phyloP scores from a whole-genome alignment of 1,284 basidiomycete genomes.

The Blastosporella zonata region DNA sequence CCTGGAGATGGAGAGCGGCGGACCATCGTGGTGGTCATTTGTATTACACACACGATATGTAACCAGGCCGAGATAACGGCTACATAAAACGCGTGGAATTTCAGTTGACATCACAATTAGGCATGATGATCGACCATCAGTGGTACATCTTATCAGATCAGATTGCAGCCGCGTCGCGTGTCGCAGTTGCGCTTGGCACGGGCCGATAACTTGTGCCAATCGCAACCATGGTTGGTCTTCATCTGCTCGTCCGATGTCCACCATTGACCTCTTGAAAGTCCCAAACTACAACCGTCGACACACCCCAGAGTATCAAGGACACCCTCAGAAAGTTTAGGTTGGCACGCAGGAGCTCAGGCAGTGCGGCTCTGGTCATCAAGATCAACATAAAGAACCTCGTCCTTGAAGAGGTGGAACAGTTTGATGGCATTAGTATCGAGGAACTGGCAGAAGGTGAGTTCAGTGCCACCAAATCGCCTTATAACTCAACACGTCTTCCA shows the following conservation, averaged over 20 bases:
- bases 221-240: slow-evolving; percentile 27
- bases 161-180: not conserved
- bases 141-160: slow-evolving; percentile 13
- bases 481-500: slow-evolving; percentile 28
- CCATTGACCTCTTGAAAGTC: slow-evolving; percentile 40
- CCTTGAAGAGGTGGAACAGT: slow-evolving; percentile 82
- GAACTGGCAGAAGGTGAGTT: slow-evolving; percentile 79
- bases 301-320: slow-evolving; percentile 73
- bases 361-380: slow-evolving; percentile 81
- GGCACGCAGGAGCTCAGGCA: slow-evolving; percentile 61
- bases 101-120: no score
- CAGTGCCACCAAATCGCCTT: not conserved
- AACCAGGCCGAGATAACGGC: no score
- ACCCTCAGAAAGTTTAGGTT: slow-evolving; percentile 84
- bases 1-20: slow-evolving; percentile 12
- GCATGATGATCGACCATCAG: no score
- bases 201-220: not conserved
- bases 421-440: slow-evolving; percentile 73
- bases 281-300: slow-evolving; percentile 83
- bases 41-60: slow-evolving; percentile 8
- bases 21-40: slow-evolving; percentile 4
- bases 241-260: slow-evolving; percentile 3
- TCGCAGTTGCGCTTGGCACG: not conserved
- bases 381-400: slow-evolving; percentile 78
- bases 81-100: no score